Conservation (phyloP, 2,329 filamentous ascomycete genomes). For the Ceratocystis variospora region DNA sequence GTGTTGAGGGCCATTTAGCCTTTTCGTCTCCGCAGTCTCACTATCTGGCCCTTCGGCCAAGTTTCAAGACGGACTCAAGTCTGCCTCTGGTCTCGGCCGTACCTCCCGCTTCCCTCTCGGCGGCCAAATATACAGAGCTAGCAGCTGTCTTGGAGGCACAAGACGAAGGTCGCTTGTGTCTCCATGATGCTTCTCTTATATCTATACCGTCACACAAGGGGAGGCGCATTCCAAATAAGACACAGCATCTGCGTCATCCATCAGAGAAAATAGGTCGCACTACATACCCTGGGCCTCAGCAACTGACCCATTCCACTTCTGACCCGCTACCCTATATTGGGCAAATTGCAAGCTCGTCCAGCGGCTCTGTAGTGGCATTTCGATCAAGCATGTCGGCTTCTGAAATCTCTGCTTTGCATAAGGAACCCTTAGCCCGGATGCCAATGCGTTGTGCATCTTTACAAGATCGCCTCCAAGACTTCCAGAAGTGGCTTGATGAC, state of each 20-base stretch:
- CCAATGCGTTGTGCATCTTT: slow-evolving; percentile 11
- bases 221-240: neutral
- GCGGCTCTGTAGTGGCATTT: neutral
- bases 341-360: neutral
- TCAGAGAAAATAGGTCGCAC: neutral
- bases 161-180: neutral
- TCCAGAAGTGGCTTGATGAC: slow-evolving; percentile 20
- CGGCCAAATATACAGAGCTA: neutral
- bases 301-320: neutral
- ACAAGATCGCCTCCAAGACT: slow-evolving; percentile 18
- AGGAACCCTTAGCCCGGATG: neutral
- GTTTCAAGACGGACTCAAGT: neutral
- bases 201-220: neutral
- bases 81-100: neutral
- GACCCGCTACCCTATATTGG: neutral
- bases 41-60: neutral
- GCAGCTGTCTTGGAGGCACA: neutral
- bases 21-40: neutral
- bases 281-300: neutral
- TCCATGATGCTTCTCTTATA: neutral
- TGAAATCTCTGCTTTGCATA: neutral
- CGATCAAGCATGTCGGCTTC: neutral
- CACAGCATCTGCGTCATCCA: neutral
- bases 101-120: neutral
- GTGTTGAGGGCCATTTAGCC: slow-evolving; percentile 4